Conservation (phyloP, 1,284 basidiomycete species). For the Neolentinus lepideus region DNA sequence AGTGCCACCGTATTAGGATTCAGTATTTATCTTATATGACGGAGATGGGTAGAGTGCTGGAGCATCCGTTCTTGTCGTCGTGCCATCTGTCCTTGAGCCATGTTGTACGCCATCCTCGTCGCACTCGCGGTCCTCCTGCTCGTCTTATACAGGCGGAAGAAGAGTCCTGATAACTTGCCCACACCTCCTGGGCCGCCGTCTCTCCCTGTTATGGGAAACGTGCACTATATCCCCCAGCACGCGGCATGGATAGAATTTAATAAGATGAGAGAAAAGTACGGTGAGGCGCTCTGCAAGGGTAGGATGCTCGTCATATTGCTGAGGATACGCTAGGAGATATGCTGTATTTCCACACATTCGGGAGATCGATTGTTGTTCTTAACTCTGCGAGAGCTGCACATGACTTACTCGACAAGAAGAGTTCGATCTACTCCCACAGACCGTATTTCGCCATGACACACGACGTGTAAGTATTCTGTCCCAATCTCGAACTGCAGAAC, state of each 20-base stretch:
- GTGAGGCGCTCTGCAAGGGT: neutral
- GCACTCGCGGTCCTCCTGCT: neutral
- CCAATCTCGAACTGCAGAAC: conserved; percentile 6
- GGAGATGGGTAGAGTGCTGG: neutral
- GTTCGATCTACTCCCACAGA: conserved; percentile 10
- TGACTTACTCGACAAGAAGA: conserved; percentile 28
- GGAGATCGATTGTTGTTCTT: conserved; percentile 13
- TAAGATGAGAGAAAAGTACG: neutral
- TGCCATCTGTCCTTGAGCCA: neutral
- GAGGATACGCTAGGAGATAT: neutral
- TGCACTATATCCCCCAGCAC: neutral
- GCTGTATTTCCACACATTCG: neutral
- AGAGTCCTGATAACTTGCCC: neutral
- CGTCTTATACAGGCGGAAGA: neutral
- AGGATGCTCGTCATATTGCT: neutral
- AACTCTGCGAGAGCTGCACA: conserved; percentile 25
- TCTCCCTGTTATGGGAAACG: neutral
- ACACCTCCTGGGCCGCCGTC: neutral
- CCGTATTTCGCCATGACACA: neutral
- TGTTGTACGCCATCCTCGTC: neutral
- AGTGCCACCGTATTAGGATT: neutral
- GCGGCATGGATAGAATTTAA: neutral
- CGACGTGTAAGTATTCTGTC: conserved; percentile 9
- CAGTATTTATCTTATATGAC: neutral
- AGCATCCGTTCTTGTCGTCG: neutral